Conservation (phyloP, 352 stramenopile species). For the Pythium rishiriense region DNA sequence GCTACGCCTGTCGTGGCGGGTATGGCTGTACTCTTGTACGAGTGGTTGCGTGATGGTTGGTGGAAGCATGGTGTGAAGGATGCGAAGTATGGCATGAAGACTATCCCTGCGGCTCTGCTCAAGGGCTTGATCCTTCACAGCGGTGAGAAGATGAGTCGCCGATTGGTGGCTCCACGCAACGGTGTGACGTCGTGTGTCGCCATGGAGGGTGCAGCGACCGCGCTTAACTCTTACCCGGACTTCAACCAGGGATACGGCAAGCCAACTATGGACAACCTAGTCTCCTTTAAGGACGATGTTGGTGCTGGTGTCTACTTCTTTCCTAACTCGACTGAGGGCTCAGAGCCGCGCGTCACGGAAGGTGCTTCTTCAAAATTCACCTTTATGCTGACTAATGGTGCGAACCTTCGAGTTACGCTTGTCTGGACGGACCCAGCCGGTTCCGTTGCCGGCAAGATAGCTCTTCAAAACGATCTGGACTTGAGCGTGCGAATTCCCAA, state of each 20-base stretch:
- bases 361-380: slow-evolving; percentile 49
- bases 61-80: slow-evolving; percentile 72
- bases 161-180: slow-evolving; percentile 39
- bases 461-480: slow-evolving; percentile 75
- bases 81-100: slow-evolving; percentile 52
- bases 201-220: slow-evolving; percentile 35
- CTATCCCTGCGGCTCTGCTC: slow-evolving; percentile 64
- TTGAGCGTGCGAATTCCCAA: slow-evolving; percentile 56
- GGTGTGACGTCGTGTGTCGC: slow-evolving; percentile 58
- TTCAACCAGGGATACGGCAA: slow-evolving; percentile 80
- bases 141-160: slow-evolving; percentile 54
- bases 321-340: slow-evolving; percentile 39
- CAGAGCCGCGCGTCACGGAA: slow-evolving; percentile 55
- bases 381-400: slow-evolving; percentile 51
- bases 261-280: slow-evolving; percentile 60
- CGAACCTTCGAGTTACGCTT: slow-evolving; percentile 66
- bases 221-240: slow-evolving; percentile 53
- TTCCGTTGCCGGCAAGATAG: slow-evolving; percentile 46
- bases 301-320: slow-evolving; percentile 31
- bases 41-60: slow-evolving; percentile 87
- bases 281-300: slow-evolving; percentile 40
- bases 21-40: slow-evolving; percentile 75
- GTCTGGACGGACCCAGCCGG: slow-evolving; percentile 73
- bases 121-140: slow-evolving; percentile 88
- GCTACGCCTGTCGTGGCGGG: slow-evolving; percentile 80